phyloP scores from a whole-genome alignment of 257 asterid genomes.

The Leptodermis oblonga region DNA sequence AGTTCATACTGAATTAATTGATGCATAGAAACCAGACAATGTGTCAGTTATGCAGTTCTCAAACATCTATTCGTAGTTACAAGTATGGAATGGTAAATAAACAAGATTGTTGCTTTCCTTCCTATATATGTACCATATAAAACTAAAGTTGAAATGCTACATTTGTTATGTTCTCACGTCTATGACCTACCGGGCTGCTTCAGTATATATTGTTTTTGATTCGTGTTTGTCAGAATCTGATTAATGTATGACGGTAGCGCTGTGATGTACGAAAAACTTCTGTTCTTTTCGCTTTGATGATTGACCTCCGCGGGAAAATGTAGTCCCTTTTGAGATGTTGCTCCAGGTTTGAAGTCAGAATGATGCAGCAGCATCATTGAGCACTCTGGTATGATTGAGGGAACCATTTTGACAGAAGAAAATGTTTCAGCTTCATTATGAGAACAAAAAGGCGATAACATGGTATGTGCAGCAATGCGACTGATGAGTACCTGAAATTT shows the following conservation, averaged over 20 bases:
- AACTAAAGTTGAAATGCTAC: not conserved
- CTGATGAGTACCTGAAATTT: conserved; percentile 65
- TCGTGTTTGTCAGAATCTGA: not conserved
- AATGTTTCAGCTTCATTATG: conserved; percentile 69
- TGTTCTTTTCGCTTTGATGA: too few relatives aligned
- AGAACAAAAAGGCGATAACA: conserved; percentile 71
- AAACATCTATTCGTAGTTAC: too few relatives aligned
- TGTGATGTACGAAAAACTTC: too few relatives aligned
- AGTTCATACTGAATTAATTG: too few relatives aligned
- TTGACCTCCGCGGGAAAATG: not conserved
- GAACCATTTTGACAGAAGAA: conserved; percentile 63
- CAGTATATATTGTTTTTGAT: not conserved
- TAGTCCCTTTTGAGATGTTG: not conserved
- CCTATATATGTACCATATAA: not conserved
- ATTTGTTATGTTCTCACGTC: not conserved
- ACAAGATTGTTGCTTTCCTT: not conserved
- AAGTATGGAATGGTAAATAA: too few relatives aligned
- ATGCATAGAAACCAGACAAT: too few relatives aligned
- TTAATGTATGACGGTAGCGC: not conserved
- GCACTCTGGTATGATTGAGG: conserved; percentile 58
- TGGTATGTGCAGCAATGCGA: conserved; percentile 90
- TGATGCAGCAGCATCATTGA: not conserved
- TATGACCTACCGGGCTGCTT: not conserved
- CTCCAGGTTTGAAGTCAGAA: not conserved
- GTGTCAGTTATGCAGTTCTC: too few relatives aligned